phyloP scores from a whole-genome alignment of 2,329 filamentous ascomycete species.

The Pestalotiopsis sp. region DNA sequence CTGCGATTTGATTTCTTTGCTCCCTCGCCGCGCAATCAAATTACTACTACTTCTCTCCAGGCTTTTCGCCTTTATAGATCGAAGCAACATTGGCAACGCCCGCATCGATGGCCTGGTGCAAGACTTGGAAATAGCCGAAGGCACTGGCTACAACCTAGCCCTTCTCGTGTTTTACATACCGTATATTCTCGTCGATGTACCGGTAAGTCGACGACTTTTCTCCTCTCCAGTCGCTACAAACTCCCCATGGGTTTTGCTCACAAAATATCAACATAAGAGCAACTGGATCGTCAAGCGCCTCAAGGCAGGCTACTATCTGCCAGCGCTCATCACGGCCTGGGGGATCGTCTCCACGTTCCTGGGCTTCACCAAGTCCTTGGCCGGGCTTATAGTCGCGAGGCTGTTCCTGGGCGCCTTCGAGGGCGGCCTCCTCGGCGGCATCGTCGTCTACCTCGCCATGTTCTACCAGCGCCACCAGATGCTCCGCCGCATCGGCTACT shows the following conservation, averaged over 20 bases:
- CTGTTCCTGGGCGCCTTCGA: slow-evolving; percentile 76
- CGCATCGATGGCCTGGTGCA: slow-evolving; percentile 54
- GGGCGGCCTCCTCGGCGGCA: slow-evolving; percentile 62
- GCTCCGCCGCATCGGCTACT: slow-evolving; percentile 22
- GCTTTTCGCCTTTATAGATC: slow-evolving; percentile 57
- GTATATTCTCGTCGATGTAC: slow-evolving; percentile 71
- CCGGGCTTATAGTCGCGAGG: slow-evolving; percentile 64
- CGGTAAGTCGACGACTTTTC: slow-evolving; percentile 41
- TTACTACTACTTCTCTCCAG: neutral
- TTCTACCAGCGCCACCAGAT: slow-evolving; percentile 46
- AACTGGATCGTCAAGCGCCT: slow-evolving; percentile 81
- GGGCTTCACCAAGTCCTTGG: slow-evolving; percentile 64
- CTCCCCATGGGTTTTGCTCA: neutral
- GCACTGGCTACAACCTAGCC: slow-evolving; percentile 69
- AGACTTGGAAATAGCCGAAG: slow-evolving; percentile 60
- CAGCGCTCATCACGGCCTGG: slow-evolving; percentile 76
- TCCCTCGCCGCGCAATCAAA: neutral
- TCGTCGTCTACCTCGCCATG: slow-evolving; percentile 10
- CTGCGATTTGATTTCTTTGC: neutral
- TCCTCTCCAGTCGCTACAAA: neutral
- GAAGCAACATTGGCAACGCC: slow-evolving; percentile 75
- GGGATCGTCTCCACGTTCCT: slow-evolving; percentile 69
- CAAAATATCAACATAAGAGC: slow-evolving; percentile 42
- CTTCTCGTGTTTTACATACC: slow-evolving; percentile 86
- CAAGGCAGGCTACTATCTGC: slow-evolving; percentile 76